These are phyloP conservation scores for Dothiorella sarmentorum DNA, from an alignment of 2,329 filamentous ascomycete genomes.

Conservation along the genomic window DNA sequence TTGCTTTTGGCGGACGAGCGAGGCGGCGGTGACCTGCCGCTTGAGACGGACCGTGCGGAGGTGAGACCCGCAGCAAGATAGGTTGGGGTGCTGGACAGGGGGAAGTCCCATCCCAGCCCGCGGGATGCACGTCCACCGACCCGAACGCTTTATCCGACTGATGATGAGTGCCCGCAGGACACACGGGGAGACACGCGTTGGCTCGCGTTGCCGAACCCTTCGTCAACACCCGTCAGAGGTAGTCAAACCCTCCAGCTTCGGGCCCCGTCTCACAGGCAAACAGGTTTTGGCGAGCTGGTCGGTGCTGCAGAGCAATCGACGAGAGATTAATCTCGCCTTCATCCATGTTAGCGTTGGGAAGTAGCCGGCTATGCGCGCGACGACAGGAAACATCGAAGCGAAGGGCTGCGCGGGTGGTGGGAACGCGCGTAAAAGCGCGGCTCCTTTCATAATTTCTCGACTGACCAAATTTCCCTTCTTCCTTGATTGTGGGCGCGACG, in stretches of 20 bases:
- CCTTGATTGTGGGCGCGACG: neutral
- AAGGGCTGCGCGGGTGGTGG: neutral
- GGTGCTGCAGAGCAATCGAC: conserved; percentile 7
- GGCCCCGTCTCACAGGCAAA: conserved; percentile 6
- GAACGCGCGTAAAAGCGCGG: conserved; percentile 1
- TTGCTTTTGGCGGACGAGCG: neutral
- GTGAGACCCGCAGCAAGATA: neutral
- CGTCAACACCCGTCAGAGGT: neutral
- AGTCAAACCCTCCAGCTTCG: neutral
- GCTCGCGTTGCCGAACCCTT: neutral
- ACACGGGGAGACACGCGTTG: neutral
- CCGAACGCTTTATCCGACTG: neutral
- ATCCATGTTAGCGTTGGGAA: neutral
- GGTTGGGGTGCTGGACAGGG: neutral
- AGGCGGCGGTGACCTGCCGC: conserved; percentile 12
- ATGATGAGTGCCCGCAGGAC: too few relatives aligned
- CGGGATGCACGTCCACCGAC: conserved; percentile 9
- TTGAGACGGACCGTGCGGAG: conserved; percentile 4
- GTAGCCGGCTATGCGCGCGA: neutral
- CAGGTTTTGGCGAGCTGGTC: neutral
- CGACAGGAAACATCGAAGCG: conserved; percentile 2
- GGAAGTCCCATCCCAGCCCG: conserved; percentile 3
- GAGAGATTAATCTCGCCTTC: conserved; percentile 2
- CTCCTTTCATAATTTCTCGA: neutral
- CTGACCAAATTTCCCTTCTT: neutral